These are phyloP conservation scores for Wickerhamomyces pijperi DNA, from an alignment of 805 yeast species.

Conservation along the genomic window DNA sequence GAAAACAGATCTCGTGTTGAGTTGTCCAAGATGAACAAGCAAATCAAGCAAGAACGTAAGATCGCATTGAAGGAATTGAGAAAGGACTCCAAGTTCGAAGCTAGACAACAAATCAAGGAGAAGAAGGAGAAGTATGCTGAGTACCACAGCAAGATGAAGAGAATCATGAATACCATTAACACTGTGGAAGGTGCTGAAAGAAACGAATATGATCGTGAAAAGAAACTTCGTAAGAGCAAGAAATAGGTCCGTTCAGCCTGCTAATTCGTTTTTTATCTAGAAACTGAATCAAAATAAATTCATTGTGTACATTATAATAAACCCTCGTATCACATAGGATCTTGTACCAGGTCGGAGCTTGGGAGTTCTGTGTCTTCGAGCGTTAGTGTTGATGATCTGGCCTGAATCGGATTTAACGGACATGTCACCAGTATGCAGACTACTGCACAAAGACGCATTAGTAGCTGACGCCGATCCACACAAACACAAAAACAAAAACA, in stretches of 20 bases:
- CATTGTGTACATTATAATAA: not conserved
- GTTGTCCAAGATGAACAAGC: constrained; percentile 67
- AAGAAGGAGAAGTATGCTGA: constrained; percentile 65
- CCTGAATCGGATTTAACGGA: too few relatives aligned
- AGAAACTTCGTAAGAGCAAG: constrained; percentile 46
- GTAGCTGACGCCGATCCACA: too few relatives aligned
- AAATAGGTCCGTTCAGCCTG: constrained; percentile 10
- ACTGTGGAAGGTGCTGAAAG: constrained; percentile 94
- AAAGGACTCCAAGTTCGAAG: constrained; percentile 76
- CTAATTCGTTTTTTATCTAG: not conserved
- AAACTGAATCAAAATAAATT: too few relatives aligned
- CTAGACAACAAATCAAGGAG: constrained; percentile 72
- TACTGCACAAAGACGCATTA: too few relatives aligned
- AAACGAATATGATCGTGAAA: constrained; percentile 85
- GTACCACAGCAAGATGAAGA: constrained; percentile 85
- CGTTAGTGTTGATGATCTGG: too few relatives aligned
- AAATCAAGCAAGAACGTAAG: constrained; percentile 86
- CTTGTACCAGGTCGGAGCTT: too few relatives aligned
- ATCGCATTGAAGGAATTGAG: constrained; percentile 82
- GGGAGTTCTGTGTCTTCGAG: too few relatives aligned
- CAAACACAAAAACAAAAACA: too few relatives aligned
- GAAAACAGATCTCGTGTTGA: constrained; percentile 75
- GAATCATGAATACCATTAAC: constrained; percentile 73
- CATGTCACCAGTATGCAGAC: too few relatives aligned
- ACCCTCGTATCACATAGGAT: too few relatives aligned